These are phyloP conservation scores for Galerina sulciceps DNA, from an alignment of 768 basidiomycete species.

Conservation along the genomic window DNA sequence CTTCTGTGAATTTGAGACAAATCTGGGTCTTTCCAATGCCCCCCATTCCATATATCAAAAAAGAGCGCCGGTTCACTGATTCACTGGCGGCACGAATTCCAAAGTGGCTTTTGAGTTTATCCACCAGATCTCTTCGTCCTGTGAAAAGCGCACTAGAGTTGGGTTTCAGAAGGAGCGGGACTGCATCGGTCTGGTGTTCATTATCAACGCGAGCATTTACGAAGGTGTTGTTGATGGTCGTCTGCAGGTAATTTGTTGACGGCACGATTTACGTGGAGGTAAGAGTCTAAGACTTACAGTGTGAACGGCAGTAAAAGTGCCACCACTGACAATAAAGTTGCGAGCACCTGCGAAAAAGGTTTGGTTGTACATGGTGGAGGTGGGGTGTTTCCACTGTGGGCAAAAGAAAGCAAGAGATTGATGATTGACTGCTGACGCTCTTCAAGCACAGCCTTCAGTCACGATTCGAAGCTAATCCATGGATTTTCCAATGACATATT, in stretches of 20 bases:
- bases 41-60: conserved; percentile 23
- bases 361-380: background rate
- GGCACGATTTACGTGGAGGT: background rate
- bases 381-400: background rate
- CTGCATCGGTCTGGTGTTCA: background rate
- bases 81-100: background rate
- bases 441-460: no score
- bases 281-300: background rate
- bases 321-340: background rate
- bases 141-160: conserved; percentile 12
- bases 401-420: background rate
- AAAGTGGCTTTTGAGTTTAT: conserved; percentile 14
- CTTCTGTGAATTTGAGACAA: conserved; percentile 19
- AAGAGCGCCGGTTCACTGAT: background rate
- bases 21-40: conserved; percentile 26
- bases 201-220: background rate
- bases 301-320: background rate
- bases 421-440: no score
- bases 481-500: no score
- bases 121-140: conserved; percentile 12
- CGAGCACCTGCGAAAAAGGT: no score
- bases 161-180: background rate
- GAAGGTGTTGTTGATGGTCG: background rate
- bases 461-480: no score
- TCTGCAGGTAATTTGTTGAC: background rate